Percentiles rank a stretch among this genome's conserved stretches.
phyloP scores from a whole-genome alignment of 768 basidiomycete genomes.

The Coprinopsis marcescibilis region DNA sequence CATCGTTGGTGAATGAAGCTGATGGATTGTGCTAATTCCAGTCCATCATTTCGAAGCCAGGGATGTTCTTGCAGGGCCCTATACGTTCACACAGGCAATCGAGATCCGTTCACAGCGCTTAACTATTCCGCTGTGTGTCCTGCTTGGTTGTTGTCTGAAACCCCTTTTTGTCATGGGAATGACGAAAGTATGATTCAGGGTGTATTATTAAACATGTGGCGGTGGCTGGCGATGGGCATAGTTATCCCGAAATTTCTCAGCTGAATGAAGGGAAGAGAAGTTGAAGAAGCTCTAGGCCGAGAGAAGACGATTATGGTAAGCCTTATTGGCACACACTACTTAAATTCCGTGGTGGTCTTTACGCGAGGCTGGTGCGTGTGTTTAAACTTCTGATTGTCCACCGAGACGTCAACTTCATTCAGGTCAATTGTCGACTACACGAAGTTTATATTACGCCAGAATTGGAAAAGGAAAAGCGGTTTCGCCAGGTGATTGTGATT shows the following conservation, averaged over 20 bases:
- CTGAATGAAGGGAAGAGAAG: too few species aligned
- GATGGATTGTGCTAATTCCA: background rate
- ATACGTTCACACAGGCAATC: background rate
- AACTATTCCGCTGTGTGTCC: background rate
- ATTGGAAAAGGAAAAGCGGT: too few species aligned
- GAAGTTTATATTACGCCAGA: too few species aligned
- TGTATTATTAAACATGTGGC: slow-evolving; percentile 23
- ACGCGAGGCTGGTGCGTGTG: too few species aligned
- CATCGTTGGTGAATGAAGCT: background rate
- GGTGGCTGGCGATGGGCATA: slow-evolving; percentile 31
- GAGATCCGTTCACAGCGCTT: slow-evolving; percentile 5
- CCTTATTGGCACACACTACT: too few species aligned
- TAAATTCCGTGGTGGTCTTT: too few species aligned
- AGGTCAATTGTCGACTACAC: too few species aligned
- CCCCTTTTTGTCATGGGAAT: slow-evolving; percentile 1
- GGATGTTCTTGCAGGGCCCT: background rate
- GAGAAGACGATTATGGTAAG: too few species aligned
- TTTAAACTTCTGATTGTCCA: too few species aligned
- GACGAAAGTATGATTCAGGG: background rate
- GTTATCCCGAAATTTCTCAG: slow-evolving; percentile 34
- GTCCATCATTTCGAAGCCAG: background rate
- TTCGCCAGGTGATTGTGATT: too few species aligned
- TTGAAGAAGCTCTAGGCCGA: too few species aligned
- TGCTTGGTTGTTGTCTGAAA: background rate
- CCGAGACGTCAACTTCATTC: too few species aligned